Base-by-base conservation (phyloP, 2,329 filamentous ascomycete genomes). In the Neonectria neomacrospora region DNA sequence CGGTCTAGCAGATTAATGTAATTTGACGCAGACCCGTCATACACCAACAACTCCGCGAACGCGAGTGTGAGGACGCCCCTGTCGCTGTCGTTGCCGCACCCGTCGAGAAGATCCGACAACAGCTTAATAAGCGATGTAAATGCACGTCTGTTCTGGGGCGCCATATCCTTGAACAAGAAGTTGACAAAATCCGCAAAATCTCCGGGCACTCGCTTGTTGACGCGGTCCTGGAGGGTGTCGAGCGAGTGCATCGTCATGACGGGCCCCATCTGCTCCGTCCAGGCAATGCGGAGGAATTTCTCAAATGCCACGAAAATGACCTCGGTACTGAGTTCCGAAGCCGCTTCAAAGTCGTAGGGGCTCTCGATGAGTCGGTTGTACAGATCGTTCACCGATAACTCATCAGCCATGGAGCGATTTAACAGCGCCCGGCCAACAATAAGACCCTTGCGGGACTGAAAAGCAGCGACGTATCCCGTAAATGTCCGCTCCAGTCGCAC, bases 271-370 rank as follows among this genome's bases (percentile, higher is more conserved):
- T 93, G 90, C 68, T 95, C 91, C 63, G 87, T 89, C 95, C 95
- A 98, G 12, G 92, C 94, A 66, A 94, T 90, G 62, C 89, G 89
- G 64, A 97, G 81, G 71, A 97, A 98, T 65, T 96, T 97, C 76
- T 97, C 94, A 75, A 97, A 98, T 0, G 94, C 91, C 26, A 92
- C 91, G 74, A 97, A 97, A 5, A 98, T 85, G 20, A 95, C 89
- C 73, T 97, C 94, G 9, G 95, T 88, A 3, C 90, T 86, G 9
- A 92, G 85, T 63, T 97, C 93, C 0, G 89, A 86, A 2, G 92
- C 88, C 10, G 89, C 83, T 56, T 96, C 91, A 67, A 92, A 85
- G 72, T 93, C 93, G 55, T 88, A 90, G 0, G 94, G 92, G 67
- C 91, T 91, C 75, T 97, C 94, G 18, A 97, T 88, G 14, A 97